These are phyloP conservation scores for Leishmania martiniquensis DNA, from an alignment of 208 protist species.

Conservation along the genomic window DNA sequence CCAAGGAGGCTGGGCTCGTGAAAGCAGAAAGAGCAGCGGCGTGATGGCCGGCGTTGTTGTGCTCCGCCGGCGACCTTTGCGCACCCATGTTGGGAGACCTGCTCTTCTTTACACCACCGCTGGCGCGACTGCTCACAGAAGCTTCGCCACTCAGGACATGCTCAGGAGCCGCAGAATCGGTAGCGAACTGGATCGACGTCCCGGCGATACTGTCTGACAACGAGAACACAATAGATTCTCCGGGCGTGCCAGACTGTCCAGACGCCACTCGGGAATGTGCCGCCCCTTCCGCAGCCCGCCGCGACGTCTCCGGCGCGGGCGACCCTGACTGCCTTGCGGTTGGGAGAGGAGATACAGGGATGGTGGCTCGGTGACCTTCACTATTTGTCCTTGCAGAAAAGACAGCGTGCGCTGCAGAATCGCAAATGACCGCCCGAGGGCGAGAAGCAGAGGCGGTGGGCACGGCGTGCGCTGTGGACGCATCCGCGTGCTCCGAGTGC, in stretches of 20 bases:
- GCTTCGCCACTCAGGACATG: too few species aligned
- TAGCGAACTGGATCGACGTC: background rate
- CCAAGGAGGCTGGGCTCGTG: slow-evolving; percentile 14
- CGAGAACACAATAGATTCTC: slow-evolving; percentile 3
- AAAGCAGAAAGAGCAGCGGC: background rate
- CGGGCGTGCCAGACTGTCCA: background rate
- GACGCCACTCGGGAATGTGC: background rate
- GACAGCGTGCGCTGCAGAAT: background rate
- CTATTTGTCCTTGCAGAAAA: background rate
- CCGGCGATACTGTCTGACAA: background rate
- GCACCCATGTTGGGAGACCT: background rate
- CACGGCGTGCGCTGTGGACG: background rate
- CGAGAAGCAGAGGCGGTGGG: background rate
- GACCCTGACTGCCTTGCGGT: background rate
- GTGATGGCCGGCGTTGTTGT: slow-evolving; percentile 9
- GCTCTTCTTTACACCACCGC: background rate
- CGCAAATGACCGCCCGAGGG: background rate
- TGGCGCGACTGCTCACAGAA: background rate
- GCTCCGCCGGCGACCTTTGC: background rate
- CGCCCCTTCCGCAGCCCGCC: background rate
- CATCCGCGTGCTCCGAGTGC: background rate
- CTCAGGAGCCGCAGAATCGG: background rate
- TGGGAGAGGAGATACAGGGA: background rate
- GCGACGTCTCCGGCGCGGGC: background rate
- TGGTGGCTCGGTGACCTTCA: background rate